A percentile compares a stretch with the other conserved stretches of the same genome.
Conservation (phyloP, 2,329 filamentous ascomycete genomes). For the Cadophora malorum region DNA sequence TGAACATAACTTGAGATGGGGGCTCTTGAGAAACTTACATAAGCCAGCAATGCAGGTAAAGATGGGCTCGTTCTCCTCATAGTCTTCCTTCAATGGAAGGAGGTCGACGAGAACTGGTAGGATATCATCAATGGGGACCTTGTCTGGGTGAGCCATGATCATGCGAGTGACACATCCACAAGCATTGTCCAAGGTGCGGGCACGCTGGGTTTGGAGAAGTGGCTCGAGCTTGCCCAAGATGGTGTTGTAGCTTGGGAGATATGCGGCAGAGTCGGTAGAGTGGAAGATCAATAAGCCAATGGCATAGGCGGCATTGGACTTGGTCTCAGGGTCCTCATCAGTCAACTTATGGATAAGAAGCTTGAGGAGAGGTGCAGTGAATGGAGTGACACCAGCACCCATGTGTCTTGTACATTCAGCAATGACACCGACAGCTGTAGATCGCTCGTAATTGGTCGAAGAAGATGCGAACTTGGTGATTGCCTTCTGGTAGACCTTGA, state of each 20-base stretch:
- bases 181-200: constrained; percentile 89
- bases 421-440: constrained; percentile 87
- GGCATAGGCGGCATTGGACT: constrained; percentile 94
- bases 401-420: constrained; percentile 90
- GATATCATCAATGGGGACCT: constrained; percentile 80
- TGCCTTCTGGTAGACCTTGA: constrained; percentile 95
- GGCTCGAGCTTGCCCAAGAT: constrained; percentile 89
- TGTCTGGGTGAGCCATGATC: constrained; percentile 87
- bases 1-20: neutral
- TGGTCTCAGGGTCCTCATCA: constrained; percentile 89
- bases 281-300: constrained; percentile 84
- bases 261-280: constrained; percentile 73
- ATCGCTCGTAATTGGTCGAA: constrained; percentile 85
- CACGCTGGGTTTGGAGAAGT: constrained; percentile 77
- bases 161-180: constrained; percentile 90
- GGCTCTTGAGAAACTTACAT: constrained; percentile 60
- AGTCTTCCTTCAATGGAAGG: constrained; percentile 90
- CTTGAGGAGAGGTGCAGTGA: constrained; percentile 78
- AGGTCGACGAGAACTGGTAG: constrained; percentile 80
- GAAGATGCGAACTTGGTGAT: constrained; percentile 88
- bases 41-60: constrained; percentile 89
- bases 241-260: constrained; percentile 75
- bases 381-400: constrained; percentile 79
- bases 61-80: constrained; percentile 93
- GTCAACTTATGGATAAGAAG: constrained; percentile 84